These are phyloP conservation scores for Candida glucosophila DNA, from an alignment of 1,139 yeast genomes.

Conservation along the genomic window DNA sequence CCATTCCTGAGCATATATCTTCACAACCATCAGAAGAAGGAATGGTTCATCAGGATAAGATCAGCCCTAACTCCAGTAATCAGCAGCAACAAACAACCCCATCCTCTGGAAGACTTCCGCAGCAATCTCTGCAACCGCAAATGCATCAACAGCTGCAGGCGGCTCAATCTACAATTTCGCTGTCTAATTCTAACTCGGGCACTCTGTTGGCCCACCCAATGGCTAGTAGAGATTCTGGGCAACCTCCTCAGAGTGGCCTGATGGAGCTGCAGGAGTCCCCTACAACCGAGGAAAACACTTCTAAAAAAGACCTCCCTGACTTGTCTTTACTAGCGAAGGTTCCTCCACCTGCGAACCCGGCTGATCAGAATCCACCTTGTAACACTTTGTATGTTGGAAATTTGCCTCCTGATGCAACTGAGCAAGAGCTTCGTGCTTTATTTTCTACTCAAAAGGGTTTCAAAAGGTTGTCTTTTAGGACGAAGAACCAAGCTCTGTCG, in stretches of 20 bases:
- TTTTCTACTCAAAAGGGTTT: slow-evolving; percentile 90
- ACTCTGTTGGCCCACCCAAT: no score
- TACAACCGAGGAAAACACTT: no score
- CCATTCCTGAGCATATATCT: no score
- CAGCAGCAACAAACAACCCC: slow-evolving; percentile 3
- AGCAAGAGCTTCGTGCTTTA: slow-evolving; percentile 78
- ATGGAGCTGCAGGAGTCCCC: no score
- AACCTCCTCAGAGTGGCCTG: slow-evolving; percentile 2
- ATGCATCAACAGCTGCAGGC: no score
- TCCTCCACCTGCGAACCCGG: slow-evolving; percentile 97
- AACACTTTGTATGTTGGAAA: slow-evolving; percentile 95
- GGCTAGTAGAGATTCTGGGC: slow-evolving; percentile 1
- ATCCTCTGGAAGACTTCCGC: no score
- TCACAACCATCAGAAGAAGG: slow-evolving; percentile 2
- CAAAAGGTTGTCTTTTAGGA: slow-evolving; percentile 82
- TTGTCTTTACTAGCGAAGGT: slow-evolving; percentile 65
- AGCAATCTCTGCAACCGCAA: slow-evolving; percentile 3
- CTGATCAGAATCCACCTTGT: slow-evolving; percentile 98
- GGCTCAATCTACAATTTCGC: no score
- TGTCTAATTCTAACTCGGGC: no score
- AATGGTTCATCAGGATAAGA: no score
- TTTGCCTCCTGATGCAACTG: slow-evolving; percentile 94
- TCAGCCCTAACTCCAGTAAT: slow-evolving; percentile 2
- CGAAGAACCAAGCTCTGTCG: slow-evolving; percentile 44
- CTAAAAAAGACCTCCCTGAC: slow-evolving; percentile 50